Conservation (phyloP, 345 rosid genomes). For the thale cress (Arabidopsis thaliana) region DNA sequence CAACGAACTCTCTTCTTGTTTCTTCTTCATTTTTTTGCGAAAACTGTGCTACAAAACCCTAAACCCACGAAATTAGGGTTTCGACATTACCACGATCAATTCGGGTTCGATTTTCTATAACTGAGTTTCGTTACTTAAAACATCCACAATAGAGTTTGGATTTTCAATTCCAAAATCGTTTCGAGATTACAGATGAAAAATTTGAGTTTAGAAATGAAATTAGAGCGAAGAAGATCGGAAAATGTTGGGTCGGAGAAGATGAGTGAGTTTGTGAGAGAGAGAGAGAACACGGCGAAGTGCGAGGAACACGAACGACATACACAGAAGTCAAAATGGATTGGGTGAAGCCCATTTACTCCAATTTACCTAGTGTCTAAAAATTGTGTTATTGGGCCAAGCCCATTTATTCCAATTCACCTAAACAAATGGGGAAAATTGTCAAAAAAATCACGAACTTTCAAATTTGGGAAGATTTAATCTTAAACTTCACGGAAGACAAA, state of each 20-base stretch:
- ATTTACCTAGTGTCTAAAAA: neutral
- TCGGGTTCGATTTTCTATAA: slow-evolving; percentile 13
- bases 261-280: slow-evolving; percentile 15
- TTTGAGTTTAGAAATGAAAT: neutral
- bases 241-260: slow-evolving; percentile 1
- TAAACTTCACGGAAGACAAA: no score
- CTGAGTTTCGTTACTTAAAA: neutral
- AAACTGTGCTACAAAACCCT: slow-evolving; percentile 11
- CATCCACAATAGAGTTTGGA: neutral
- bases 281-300: slow-evolving; percentile 11
- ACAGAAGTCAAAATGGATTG: slow-evolving; percentile 4
- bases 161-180: neutral
- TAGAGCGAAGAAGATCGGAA: neutral
- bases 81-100: slow-evolving; percentile 1
- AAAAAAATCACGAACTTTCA: no score
- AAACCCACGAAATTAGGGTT: slow-evolving; percentile 33
- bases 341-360: slow-evolving; percentile 23
- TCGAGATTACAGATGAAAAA: neutral
- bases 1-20: slow-evolving; percentile 89
- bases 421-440: no score
- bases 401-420: no score
- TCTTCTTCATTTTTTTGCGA: slow-evolving; percentile 54
- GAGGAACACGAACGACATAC: slow-evolving; percentile 12
- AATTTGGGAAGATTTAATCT: no score
- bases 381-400: neutral